Percentiles rank a stretch among this genome's conserved stretches.
These are phyloP conservation scores for Aspergillus olivimuriae DNA, from an alignment of 495 filamentous ascomycete species.

Conservation along the genomic window DNA sequence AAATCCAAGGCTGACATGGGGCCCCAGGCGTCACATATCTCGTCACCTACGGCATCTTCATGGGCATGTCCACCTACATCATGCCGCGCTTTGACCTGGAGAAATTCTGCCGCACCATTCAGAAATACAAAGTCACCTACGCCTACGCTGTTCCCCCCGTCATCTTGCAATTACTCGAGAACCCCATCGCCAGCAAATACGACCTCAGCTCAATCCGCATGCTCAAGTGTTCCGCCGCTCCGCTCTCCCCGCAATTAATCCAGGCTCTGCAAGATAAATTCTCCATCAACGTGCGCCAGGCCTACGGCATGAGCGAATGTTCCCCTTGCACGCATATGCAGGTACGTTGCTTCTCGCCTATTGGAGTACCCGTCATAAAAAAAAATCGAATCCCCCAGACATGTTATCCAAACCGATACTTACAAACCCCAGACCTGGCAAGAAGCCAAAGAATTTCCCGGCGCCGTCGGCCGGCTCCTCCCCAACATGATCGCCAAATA, in stretches of 20 bases:
- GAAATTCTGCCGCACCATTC: constrained; percentile 55
- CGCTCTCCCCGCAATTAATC: constrained; percentile 63
- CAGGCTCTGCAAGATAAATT: constrained; percentile 58
- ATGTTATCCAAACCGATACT: background rate
- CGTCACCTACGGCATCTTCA: background rate
- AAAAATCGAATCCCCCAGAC: background rate
- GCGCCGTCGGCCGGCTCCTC: constrained; percentile 2
- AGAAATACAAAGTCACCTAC: constrained; percentile 59
- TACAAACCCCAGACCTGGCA: background rate
- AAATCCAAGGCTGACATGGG: no score
- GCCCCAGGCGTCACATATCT: background rate
- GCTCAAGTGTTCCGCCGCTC: constrained; percentile 72
- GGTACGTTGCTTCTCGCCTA: background rate
- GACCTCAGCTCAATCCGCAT: constrained; percentile 64
- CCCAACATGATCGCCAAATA: constrained; percentile 65
- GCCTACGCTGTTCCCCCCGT: constrained; percentile 70
- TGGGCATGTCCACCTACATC: background rate
- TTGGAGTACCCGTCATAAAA: background rate
- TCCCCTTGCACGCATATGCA: constrained; percentile 22
- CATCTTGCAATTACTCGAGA: constrained; percentile 60
- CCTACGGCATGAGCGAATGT: constrained; percentile 66
- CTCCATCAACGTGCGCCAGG: constrained; percentile 60
- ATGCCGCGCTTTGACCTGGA: constrained; percentile 53
- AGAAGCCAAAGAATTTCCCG: background rate
- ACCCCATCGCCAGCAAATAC: constrained; percentile 58